Evolutionary conservation across 2,329 filamentous ascomycete species (phyloP), one percentile per base, ranked within the genome.

Genomic region (Shiraia sp.): DNA sequence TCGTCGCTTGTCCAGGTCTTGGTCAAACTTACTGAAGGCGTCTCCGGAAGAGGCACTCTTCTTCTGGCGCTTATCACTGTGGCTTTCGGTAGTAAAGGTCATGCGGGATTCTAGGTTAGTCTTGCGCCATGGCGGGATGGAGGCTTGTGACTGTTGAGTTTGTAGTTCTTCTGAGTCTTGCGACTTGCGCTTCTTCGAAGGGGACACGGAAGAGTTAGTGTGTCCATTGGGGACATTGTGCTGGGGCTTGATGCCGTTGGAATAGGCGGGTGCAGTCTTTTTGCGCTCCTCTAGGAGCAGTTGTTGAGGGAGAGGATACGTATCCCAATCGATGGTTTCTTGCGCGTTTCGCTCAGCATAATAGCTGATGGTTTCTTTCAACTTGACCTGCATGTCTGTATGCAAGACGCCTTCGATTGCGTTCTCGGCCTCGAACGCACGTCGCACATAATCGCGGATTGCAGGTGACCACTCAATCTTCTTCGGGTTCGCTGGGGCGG

Each of bases 381-480:
- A 76, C 64, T 90, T 95, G 46, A 77, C 76, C 69, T 96, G 87
- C 78, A 96, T 86, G 42, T 95, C 90, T 38, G 78, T 61, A 36
- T 55, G 55, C n/a, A 62, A 63, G 42, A 79, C 73, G 42, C 68
- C 72, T 10, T 64, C 48, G 28, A 75, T 68, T 26, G 59, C 56
- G 64, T 90, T 88, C 44, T 83, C 80, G 17, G 83, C 80, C 36
- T 88, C 83, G 66, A 97, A 97, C 17, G 90, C 91, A 62, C 90
- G 85, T 61, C 90, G 86, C 23, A 97, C 92, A 72, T 96, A 97
- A 53, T 80, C 77, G 57, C 90, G 87, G 46, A 97, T 89, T n/a
- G 86, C 81, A 30, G 81, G 75, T 23, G 90, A 85, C 86, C 90
- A 97, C 57, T 87, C 82, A 59, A 86, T 84, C 74, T 86, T 88